Conservation (phyloP, 257 asterid species). For the Echium plantagineum region DNA sequence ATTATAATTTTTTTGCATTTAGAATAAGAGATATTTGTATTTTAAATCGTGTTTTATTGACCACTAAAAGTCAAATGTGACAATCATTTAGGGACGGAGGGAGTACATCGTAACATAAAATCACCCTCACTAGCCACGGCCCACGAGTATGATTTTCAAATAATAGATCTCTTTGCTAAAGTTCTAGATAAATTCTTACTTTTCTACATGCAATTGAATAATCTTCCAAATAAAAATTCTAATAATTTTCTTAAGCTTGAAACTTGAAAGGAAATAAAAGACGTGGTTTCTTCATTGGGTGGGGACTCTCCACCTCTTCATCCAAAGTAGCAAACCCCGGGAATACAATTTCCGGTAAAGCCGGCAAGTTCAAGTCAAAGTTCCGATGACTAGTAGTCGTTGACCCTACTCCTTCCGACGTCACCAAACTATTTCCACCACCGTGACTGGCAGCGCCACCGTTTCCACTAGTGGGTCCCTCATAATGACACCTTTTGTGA, state of each 20-base stretch:
- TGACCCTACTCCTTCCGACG: conserved; percentile 32
- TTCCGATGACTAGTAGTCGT: conserved; percentile 25
- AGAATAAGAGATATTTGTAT: too few relatives aligned
- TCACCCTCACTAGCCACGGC: not conserved
- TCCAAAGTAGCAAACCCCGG: conserved; percentile 25
- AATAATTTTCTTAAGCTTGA: not conserved
- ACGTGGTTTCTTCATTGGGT: conserved; percentile 39
- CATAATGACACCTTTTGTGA: conserved; percentile 11
- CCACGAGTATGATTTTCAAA: not conserved
- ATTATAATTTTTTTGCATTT: too few relatives aligned
- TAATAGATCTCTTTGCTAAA: not conserved
- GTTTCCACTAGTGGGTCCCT: conserved; percentile 8
- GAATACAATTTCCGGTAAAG: conserved; percentile 26
- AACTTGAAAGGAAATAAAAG: not conserved
- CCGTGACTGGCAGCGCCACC: conserved; percentile 12
- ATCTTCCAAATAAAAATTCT: not conserved
- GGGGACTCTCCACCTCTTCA: conserved; percentile 51
- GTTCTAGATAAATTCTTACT: not conserved
- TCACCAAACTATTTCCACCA: conserved; percentile 12
- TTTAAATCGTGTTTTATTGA: too few relatives aligned
- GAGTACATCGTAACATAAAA: too few relatives aligned
- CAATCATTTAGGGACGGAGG: too few relatives aligned
- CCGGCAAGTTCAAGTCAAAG: conserved; percentile 47
- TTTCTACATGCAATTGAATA: not conserved
- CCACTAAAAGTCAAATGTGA: too few relatives aligned